Percentiles rank a stretch among this genome's conserved stretches.
phyloP scores from a whole-genome alignment of 257 asterid genomes.

The Penstemon davidsonii region DNA sequence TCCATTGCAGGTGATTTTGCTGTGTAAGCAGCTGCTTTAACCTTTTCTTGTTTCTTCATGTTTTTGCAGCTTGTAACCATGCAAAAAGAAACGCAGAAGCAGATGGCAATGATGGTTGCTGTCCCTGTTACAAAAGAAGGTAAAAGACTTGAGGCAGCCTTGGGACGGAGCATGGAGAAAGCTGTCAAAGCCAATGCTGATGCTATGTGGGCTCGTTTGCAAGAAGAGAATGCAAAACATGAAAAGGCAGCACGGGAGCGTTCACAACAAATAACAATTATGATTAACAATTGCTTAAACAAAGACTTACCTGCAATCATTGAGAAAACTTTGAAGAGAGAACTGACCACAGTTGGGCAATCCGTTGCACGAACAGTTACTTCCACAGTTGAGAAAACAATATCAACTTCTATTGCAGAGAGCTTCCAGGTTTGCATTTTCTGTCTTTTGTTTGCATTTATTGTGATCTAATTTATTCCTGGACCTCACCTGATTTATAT shows the following conservation, averaged over 20 bases:
- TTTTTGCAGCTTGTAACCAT: slow-evolving; percentile 49
- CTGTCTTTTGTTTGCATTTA: not conserved
- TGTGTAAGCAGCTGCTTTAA: slow-evolving; percentile 6
- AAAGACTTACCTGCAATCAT: slow-evolving; percentile 74
- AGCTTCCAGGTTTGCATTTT: slow-evolving; percentile 72
- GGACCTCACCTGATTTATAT: slow-evolving; percentile 33
- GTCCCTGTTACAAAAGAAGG: slow-evolving; percentile 81
- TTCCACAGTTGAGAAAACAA: slow-evolving; percentile 75
- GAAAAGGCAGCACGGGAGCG: slow-evolving; percentile 78
- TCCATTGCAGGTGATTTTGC: slow-evolving; percentile 1
- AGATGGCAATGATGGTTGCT: slow-evolving; percentile 63
- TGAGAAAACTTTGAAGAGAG: slow-evolving; percentile 83
- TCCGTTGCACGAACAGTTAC: slow-evolving; percentile 69
- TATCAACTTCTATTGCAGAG: slow-evolving; percentile 65
- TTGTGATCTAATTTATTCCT: slow-evolving; percentile 5
- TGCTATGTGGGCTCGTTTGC: slow-evolving; percentile 88
- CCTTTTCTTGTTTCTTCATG: slow-evolving; percentile 2
- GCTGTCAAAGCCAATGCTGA: slow-evolving; percentile 71
- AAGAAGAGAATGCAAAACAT: slow-evolving; percentile 81
- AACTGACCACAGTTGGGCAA: slow-evolving; percentile 68
- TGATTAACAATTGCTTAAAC: slow-evolving; percentile 63
- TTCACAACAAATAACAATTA: slow-evolving; percentile 58
- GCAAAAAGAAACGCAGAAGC: slow-evolving; percentile 78
- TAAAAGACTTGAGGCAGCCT: slow-evolving; percentile 73
- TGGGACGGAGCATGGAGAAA: slow-evolving; percentile 81